Conservation (phyloP, 495 filamentous ascomycete species). For the Tuber indicum region DNA sequence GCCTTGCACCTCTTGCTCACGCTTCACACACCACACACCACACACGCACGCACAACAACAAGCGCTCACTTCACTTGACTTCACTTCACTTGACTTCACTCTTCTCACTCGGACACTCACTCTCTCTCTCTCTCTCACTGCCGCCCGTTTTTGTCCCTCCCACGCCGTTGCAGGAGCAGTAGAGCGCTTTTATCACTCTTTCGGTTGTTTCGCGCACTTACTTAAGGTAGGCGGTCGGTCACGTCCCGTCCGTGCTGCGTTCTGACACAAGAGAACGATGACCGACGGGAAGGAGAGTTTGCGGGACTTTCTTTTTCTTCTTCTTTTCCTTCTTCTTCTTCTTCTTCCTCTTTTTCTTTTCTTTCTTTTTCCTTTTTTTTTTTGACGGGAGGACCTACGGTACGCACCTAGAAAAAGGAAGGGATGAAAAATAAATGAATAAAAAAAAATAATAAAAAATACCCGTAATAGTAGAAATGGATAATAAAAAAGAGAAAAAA, state of each 20-base stretch:
- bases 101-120: constrained; percentile 20
- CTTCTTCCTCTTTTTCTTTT: background rate
- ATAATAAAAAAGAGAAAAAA: constrained; percentile 24
- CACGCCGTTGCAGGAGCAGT: constrained; percentile 26
- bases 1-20: background rate
- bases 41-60: background rate
- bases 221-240: constrained; percentile 25
- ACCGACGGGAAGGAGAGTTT: constrained; percentile 41
- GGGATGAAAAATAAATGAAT: constrained; percentile 34
- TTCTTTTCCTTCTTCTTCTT: background rate
- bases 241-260: constrained; percentile 39
- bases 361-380: background rate
- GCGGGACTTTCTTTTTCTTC: constrained; percentile 26
- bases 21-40: background rate
- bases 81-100: constrained; percentile 3
- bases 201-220: constrained; percentile 35
- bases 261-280: constrained; percentile 36
- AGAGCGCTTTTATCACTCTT: constrained; percentile 24
- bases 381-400: constrained; percentile 19
- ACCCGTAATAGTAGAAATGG: constrained; percentile 18
- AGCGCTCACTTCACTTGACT: constrained; percentile 4
- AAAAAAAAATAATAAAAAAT: constrained; percentile 11
- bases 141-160: constrained; percentile 17
- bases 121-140: background rate
- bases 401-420: constrained; percentile 33